phyloP scores from a whole-genome alignment of 495 filamentous ascomycete genomes.

The Cercophora sp. region DNA sequence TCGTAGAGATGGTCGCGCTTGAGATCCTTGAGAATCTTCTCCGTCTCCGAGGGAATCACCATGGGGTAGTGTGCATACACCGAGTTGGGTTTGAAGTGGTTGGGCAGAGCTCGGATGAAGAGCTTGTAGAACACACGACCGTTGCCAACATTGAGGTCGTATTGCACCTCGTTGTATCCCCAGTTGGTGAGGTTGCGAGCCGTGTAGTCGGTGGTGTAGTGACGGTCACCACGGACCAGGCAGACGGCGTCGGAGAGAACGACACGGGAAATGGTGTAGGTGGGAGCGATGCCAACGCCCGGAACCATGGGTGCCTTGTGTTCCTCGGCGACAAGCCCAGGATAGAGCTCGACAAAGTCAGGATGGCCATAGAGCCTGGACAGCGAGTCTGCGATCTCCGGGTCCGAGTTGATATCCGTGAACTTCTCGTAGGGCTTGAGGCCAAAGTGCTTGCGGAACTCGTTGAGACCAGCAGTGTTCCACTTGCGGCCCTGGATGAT shows the following conservation, averaged over 20 bases:
- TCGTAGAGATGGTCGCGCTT: constrained; percentile 67
- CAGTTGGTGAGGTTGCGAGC: constrained; percentile 77
- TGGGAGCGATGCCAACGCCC: constrained; percentile 75
- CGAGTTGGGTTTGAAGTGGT: constrained; percentile 72
- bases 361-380: constrained; percentile 74
- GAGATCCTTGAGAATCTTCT: constrained; percentile 68
- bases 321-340: constrained; percentile 77
- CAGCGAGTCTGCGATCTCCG: constrained; percentile 65
- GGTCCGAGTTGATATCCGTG: constrained; percentile 79
- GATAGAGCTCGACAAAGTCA: constrained; percentile 70
- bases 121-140: constrained; percentile 86
- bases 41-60: constrained; percentile 66
- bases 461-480: constrained; percentile 81
- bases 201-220: constrained; percentile 74
- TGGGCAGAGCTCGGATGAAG: constrained; percentile 72
- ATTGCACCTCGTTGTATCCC: constrained; percentile 52
- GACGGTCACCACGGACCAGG: constrained; percentile 81
- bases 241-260: constrained; percentile 83
- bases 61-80: constrained; percentile 88
- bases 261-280: constrained; percentile 77
- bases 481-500: constrained; percentile 80
- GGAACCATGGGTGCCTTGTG: constrained; percentile 69
- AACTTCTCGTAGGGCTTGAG: constrained; percentile 72
- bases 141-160: constrained; percentile 60
- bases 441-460: constrained; percentile 79